Evolutionary conservation across 768 basidiomycete species (phyloP), one percentile per base, ranked within the genome.

Genomic region (Phlebiopsis gigantea): DNA sequence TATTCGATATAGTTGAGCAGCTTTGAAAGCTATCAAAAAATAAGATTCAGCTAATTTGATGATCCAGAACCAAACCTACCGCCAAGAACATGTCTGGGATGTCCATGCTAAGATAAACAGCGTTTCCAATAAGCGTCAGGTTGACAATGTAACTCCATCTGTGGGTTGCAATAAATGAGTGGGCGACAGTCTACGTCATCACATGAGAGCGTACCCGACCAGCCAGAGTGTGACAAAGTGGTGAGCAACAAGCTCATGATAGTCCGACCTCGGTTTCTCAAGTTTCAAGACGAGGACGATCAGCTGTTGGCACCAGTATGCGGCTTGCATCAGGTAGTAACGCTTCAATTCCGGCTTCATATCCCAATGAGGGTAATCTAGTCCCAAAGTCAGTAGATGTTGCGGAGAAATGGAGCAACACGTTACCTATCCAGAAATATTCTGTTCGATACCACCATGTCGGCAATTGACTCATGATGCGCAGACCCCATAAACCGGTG

Each of bases 51-150:
- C 24, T n/a, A 12, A 0, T 47, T 30, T 30, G 1, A n/a, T 30
- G 15, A 2, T 5, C 14, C 46, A 9, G 19, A 17, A 21, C 25
- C 19, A 44, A 25, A 74, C 88, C 61, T 61, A 93, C 88, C 12
- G 91, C 93, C 12, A 99, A 77, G 71, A 88, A 90, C 30, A 83
- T 73, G 67, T 99, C 97, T 0, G 95, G 93, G 19, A 95, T 78
- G 73, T 99, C 97, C 97, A 98, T 98, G 68, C 93, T 97, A 73
- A 95, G 79, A 65, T 87, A 98, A 26, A 99, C 82, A 5, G 93
- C 88, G 61, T 90, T 89, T 9, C 97, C 97, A 43, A 98, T 94
- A 51, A 81, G 71, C 0, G 94, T 98, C 52, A 93, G 43, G 71
- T 92, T 94, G 61, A 85, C 59, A 29, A 85, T 62, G 65, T 93